phyloP scores from a whole-genome alignment of 2,329 filamentous ascomycete species.

The Moelleriella libera region DNA sequence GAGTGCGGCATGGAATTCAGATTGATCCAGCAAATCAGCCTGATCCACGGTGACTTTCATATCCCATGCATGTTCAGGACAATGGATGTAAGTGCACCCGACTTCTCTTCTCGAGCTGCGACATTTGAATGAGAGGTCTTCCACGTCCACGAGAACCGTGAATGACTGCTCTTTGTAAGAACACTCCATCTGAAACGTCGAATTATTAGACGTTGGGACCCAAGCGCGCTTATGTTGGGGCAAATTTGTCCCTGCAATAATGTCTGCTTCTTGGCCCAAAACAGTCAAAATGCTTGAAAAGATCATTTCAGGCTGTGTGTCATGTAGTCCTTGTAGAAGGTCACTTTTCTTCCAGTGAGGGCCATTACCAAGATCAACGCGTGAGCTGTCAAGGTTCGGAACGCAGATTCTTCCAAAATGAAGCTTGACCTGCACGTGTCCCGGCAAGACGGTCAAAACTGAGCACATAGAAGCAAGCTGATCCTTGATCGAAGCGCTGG shows the following conservation, averaged over 20 bases:
- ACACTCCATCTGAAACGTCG: conserved; percentile 15
- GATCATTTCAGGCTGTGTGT: conserved; percentile 5
- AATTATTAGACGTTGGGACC: conserved; percentile 6
- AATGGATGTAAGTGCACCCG: conserved; percentile 14
- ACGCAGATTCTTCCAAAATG: conserved; percentile 16
- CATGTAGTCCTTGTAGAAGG: conserved; percentile 1
- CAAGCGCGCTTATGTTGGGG: conserved; percentile 4
- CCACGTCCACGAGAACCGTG: conserved; percentile 13
- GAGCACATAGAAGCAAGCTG: conserved; percentile 5
- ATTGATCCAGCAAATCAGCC: conserved; percentile 3
- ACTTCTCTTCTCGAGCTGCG: conserved; percentile 5
- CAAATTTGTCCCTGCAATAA: conserved; percentile 4
- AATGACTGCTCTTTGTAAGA: background rate
- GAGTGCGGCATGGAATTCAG: conserved; percentile 7
- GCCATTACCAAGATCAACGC: conserved; percentile 9
- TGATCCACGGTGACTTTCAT: conserved; percentile 12
- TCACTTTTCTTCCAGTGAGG: conserved; percentile 7
- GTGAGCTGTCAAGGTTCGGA: conserved; percentile 6
- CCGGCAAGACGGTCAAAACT: conserved; percentile 11
- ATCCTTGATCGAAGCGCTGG: conserved; percentile 2
- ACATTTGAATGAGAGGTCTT: background rate
- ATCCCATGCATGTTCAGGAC: conserved; percentile 16
- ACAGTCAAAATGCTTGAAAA: conserved; percentile 16
- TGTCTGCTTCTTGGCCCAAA: conserved; percentile 11
- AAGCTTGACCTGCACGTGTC: conserved; percentile 10